A percentile compares a stretch with the other conserved stretches of the same genome.
phyloP scores from a whole-genome alignment of 441 rosid genomes.

The Flueggea neowawraea region DNA sequence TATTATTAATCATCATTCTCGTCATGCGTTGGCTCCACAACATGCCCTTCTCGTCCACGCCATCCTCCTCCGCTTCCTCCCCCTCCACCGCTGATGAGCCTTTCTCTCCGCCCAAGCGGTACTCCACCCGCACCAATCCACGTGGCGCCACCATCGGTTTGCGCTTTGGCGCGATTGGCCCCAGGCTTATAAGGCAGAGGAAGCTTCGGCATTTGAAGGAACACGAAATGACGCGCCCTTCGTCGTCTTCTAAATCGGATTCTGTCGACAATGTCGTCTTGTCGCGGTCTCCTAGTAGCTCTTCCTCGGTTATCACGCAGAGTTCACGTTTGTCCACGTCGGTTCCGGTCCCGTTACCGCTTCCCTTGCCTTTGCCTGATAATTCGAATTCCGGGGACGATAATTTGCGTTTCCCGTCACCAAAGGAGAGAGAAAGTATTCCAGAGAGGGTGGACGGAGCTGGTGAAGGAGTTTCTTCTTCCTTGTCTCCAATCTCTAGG shows the following conservation, averaged over 20 bases:
- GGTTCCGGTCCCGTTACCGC: slow-evolving; percentile 50
- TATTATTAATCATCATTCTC: slow-evolving; percentile 12
- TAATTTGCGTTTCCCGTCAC: slow-evolving; percentile 16
- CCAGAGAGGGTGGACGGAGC: slow-evolving; percentile 26
- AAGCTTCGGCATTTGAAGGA: slow-evolving; percentile 46
- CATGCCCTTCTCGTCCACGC: slow-evolving; percentile 36
- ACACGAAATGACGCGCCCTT: slow-evolving; percentile 20
- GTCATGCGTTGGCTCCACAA: slow-evolving; percentile 69
- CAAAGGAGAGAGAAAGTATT: slow-evolving; percentile 4
- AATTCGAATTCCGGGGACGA: slow-evolving; percentile 17
- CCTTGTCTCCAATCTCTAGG: slow-evolving; percentile 42
- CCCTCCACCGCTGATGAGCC: slow-evolving; percentile 8
- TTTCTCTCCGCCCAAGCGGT: slow-evolving; percentile 1
- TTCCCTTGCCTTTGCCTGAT: slow-evolving; percentile 53
- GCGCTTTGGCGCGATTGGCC: slow-evolving; percentile 16
- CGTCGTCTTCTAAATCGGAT: slow-evolving; percentile 4
- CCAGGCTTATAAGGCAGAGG: slow-evolving; percentile 37
- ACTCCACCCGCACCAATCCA: neutral
- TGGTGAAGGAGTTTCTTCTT: slow-evolving; percentile 30
- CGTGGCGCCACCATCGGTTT: neutral
- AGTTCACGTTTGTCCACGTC: slow-evolving; percentile 23
- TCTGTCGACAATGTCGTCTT: slow-evolving; percentile 16
- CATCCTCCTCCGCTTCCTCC: slow-evolving; percentile 23
- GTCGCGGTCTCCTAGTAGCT: slow-evolving; percentile 28
- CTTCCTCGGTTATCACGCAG: slow-evolving; percentile 8